Evolutionary conservation across 768 basidiomycete species (phyloP).

Genomic region (Agaricus blazei): DNA sequence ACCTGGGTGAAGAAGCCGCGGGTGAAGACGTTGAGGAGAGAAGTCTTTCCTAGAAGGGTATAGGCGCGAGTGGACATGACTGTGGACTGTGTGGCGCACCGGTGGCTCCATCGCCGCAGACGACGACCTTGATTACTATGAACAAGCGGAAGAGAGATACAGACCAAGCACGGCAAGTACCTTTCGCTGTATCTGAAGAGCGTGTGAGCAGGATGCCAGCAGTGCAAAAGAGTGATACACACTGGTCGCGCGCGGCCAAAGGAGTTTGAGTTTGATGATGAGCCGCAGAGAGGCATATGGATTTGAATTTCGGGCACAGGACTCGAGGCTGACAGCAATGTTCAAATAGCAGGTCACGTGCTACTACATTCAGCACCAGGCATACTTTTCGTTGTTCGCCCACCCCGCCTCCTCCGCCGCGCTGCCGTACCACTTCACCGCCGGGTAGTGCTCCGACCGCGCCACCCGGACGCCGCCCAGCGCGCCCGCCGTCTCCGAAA

Average conservation of each 20-base stretch:
- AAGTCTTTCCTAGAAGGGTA: slow-evolving; percentile 64
- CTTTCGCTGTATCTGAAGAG: slow-evolving; percentile 41
- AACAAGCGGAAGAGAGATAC: not conserved
- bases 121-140: slow-evolving; percentile 49
- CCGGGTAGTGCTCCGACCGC: slow-evolving; percentile 31
- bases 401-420: slow-evolving; percentile 12
- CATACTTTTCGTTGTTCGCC: slow-evolving; percentile 22
- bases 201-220: slow-evolving; percentile 5
- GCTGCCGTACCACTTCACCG: slow-evolving; percentile 40
- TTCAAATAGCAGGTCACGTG: slow-evolving; percentile 3
- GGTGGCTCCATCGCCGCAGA: slow-evolving; percentile 96
- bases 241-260: slow-evolving; percentile 56
- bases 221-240: slow-evolving; percentile 15
- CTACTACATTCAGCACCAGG: slow-evolving; percentile 18
- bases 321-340: not conserved
- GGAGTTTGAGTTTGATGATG: slow-evolving; percentile 42
- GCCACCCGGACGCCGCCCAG: slow-evolving; percentile 21
- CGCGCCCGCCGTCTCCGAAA: slow-evolving; percentile 12
- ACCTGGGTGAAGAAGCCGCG: slow-evolving; percentile 92
- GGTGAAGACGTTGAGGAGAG: slow-evolving; percentile 83
- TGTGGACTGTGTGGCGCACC: slow-evolving; percentile 41
- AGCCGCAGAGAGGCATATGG: slow-evolving; percentile 53
- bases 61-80: slow-evolving; percentile 15
- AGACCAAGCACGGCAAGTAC: slow-evolving; percentile 19
- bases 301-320: not conserved